Evolutionary conservation across 176 grass and related monocot genomes (phyloP), one percentile per base, ranked within the genome.

Genomic region (Hyparrhenia diplandra): DNA sequence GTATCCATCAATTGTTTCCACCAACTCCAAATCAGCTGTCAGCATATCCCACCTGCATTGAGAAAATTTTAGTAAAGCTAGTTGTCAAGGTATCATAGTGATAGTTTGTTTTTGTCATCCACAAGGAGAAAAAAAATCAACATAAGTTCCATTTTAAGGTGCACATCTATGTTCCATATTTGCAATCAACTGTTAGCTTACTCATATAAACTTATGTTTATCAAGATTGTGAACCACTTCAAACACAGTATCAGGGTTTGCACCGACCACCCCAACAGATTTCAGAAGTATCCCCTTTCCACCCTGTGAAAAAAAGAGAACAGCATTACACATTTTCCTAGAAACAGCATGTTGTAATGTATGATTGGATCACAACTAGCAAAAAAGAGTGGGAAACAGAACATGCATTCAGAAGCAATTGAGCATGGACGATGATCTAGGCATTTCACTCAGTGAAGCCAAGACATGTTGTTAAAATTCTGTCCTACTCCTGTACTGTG

Each of bases 21-120:
- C 74, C 67, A 93, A 74, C 78, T 95, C 95, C 79, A 98, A 84
- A 80, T 98, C 82, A 81, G 90, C 75, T 80, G 92, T 93, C 79
- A 98, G 69, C 86, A 91, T 87, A 93, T 98, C 95, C 95, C 95
- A 98, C 75, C 95, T 98, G 72, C 69, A 85, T 85, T 47, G 59
- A 28, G 86, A 86, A 63, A 49, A 79, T 68, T 55, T 89, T 55
- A 81, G 72, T 75, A 60, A 24, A 73, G 34, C 41, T 72, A 73
- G 59, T 0, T 57, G 45, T 25, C 57, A 52, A 82, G 42, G n/a
- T 41, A 71, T 79, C 21, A 68, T 41, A 78, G 25, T 59, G 77
- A 81, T 39, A 79, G 13, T 34, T 61, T 67, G 62, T 49, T 37
- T 57, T 57, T 83, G 16, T 68, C 29, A 68, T 64, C 84, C 35